Base-by-base conservation (phyloP, 2,329 filamentous ascomycete species). In the Fusarium irregulare region DNA sequence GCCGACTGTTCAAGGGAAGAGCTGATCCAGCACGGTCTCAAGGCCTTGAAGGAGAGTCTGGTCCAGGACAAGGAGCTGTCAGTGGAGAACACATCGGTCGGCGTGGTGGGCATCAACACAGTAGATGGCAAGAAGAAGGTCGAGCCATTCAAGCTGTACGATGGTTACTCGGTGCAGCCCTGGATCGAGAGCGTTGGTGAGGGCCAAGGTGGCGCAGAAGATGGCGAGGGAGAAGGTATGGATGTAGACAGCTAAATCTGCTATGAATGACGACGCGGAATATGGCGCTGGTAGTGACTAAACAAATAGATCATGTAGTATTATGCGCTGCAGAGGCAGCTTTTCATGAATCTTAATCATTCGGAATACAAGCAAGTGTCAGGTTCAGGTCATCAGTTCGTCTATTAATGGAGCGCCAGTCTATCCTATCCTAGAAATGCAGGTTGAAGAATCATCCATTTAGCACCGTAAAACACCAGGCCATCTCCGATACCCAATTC, bases 41-140 rank as follows among this genome's bases (percentile, higher is more conserved):
- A 89, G 78, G 95, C 96, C 54, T 85, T 99, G 78, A 97, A 97
- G 87, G 96, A 99, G 86, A 97, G 92, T 75, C 84, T 99, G 80
- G 92, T 93, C 61, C 95, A 98, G 87, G 96, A 99, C 83, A 97
- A 97, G 86, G 94, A 98, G 87, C 84, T 99, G 80, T 98, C 95
- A 58, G 89, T 98, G 42, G 96, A 98, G 80, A 99, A 99, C 84
- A 97, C 94, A 57, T 97, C 93, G 74, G 88, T 99, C 56, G 94
- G 93, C 40, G 86, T 98, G 66, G 92, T 94, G 23, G 94, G 94
- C 12, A 83, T 87, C 50, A 83, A 80, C 68, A 81, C 82, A 65
- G 68, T 68, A 40, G 82, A 83, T 9, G 83, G 83, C 56, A 85
- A 84, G 78, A 87, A 86, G 80, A 82, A 78, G 57, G 82, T 92